phyloP scores from a whole-genome alignment of 2,329 filamentous ascomycete species.

The Neocucurbitaria cava region DNA sequence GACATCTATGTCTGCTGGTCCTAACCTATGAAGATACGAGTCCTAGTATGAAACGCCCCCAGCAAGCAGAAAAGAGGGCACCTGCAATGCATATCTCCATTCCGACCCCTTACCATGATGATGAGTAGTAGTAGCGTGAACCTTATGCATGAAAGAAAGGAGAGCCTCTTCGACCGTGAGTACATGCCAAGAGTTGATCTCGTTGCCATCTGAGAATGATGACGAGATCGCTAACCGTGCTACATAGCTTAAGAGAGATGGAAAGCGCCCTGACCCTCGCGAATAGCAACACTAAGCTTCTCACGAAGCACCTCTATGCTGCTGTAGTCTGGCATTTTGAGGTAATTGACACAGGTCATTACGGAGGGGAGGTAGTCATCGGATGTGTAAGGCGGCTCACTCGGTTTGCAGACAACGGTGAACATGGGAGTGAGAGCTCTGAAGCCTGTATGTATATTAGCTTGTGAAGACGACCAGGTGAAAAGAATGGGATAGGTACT shows the following conservation, averaged over 20 bases:
- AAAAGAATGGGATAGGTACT: conserved; percentile 34
- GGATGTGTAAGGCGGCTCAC: conserved; percentile 88
- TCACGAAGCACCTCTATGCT: conserved; percentile 76
- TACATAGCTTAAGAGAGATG: conserved; percentile 76
- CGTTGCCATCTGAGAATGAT: too few species aligned
- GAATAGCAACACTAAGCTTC: conserved; percentile 84
- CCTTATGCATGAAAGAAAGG: background rate
- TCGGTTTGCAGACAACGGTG: conserved; percentile 98
- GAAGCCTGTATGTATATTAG: conserved; percentile 70
- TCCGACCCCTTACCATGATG: background rate
- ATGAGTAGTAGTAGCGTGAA: background rate
- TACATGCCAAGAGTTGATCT: too few species aligned
- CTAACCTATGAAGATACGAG: background rate
- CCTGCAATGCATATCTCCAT: conserved; percentile 1
- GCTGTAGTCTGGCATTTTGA: conserved; percentile 96
- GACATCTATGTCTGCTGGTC: background rate
- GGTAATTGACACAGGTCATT: conserved; percentile 99
- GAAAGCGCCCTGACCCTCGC: conserved; percentile 96
- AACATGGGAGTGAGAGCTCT: conserved; percentile 98
- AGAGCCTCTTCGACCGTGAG: background rate
- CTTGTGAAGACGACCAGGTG: background rate
- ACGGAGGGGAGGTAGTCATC: conserved; percentile 99
- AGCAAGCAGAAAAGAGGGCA: background rate
- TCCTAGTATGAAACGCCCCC: background rate
- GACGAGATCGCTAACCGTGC: too few species aligned